Base-by-base conservation (phyloP, 768 basidiomycete genomes). In the Mycena venus region DNA sequence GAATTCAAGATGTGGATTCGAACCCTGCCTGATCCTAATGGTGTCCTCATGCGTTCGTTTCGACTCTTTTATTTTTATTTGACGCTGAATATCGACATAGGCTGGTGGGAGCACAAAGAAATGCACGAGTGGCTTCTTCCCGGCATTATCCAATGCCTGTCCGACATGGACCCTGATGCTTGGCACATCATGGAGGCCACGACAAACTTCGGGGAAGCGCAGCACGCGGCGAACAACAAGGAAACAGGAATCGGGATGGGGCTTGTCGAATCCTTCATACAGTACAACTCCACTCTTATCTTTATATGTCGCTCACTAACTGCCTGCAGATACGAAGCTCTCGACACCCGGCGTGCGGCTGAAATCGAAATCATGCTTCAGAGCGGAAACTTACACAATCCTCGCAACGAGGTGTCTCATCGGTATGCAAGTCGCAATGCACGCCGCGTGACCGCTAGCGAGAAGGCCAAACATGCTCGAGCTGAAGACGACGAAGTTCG, bases 201-300 rank as follows among this genome's bases (percentile, higher is more conserved):
- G 31, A 72, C 70, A 9, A 72, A 72, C 23, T 21, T 55, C 7
- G 70, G 70, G 15, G 70, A 72, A 58, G 70, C 42, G 32, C 61
- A 72, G 53, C 70, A 72, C 42, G 17, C 12, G 38, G 36, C 49
- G 38, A 72, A 72, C 63, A 72, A 72, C n/a, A n/a, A n/a, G n/a
- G n/a, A n/a, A n/a, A n/a, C n/a, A n/a, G n/a, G n/a, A n/a, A n/a
- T n/a, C n/a, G n/a, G 17, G 14, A 71, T 71, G 70, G 31, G 49
- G 21, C 27, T 66, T 7, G 53, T 72, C 38, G 53, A 72, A 47
- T 72, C 70, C 5, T 56, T 72, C 51, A 40, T 53, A 44, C 47
- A 71, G 70, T 56, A 71, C 27, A 14, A 31, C 14, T 64, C 47
- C 40, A 31, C 21, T 64, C 44, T 44, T 14, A 31, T 64, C 32